phyloP scores from a whole-genome alignment of 176 grass and related monocot species.

The Carex parvula region DNA sequence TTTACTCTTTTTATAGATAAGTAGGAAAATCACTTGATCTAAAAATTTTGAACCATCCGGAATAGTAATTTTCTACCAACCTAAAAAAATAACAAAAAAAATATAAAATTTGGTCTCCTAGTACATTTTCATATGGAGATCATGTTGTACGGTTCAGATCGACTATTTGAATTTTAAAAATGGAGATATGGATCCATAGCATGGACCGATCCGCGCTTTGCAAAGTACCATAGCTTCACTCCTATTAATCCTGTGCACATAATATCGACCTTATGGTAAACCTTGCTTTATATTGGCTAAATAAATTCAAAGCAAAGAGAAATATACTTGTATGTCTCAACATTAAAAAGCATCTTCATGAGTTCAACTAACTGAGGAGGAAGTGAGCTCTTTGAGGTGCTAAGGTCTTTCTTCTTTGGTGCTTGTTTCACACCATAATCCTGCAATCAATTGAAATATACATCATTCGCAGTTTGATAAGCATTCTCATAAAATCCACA shows the following conservation, averaged over 20 bases:
- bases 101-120: too few relatives aligned
- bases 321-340: constrained; percentile 85
- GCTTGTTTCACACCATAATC: constrained; percentile 79
- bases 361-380: constrained; percentile 70
- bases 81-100: too few relatives aligned
- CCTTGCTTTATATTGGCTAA: not conserved
- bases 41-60: too few relatives aligned
- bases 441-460: constrained; percentile 29
- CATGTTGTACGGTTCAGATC: too few relatives aligned
- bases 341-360: constrained; percentile 91
- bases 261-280: not conserved
- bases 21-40: too few relatives aligned
- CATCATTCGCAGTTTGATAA: not conserved
- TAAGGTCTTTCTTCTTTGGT: constrained; percentile 51
- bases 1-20: too few relatives aligned
- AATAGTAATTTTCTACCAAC: too few relatives aligned
- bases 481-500: not conserved
- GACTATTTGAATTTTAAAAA: too few relatives aligned
- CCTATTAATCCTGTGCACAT: not conserved
- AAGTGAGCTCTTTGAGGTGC: constrained; percentile 76
- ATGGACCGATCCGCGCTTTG: too few relatives aligned
- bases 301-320: constrained; percentile 11
- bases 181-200: too few relatives aligned
- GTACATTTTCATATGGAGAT: too few relatives aligned
- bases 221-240: too few relatives aligned